phyloP scores from a whole-genome alignment of 108 stramenopile species.

The Pseudonitzschia pungens region DNA sequence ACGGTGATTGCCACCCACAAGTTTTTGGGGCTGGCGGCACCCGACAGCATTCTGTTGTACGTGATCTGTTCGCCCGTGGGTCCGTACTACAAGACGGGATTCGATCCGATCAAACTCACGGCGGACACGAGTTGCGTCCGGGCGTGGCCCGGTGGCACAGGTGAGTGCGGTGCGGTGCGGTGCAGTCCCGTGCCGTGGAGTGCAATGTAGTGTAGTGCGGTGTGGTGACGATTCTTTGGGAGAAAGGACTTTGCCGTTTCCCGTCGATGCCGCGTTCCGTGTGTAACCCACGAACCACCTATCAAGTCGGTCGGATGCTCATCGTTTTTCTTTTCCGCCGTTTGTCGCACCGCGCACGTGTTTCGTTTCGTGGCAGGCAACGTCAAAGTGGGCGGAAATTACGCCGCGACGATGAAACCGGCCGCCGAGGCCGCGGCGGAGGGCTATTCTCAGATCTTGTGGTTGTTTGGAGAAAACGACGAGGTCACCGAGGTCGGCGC shows the following conservation, averaged over 20 bases:
- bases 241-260: too few species aligned
- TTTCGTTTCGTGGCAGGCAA: slow-evolving; percentile 38
- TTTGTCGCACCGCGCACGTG: too few species aligned
- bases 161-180: neutral
- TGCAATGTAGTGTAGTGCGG: too few species aligned
- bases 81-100: slow-evolving; percentile 92
- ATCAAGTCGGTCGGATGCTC: too few species aligned
- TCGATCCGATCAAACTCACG: slow-evolving; percentile 86
- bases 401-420: slow-evolving; percentile 92
- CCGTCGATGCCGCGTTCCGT: too few species aligned
- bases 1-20: slow-evolving; percentile 91
- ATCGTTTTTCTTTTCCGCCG: too few species aligned
- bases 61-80: slow-evolving; percentile 90
- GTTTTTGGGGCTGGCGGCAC: slow-evolving; percentile 76
- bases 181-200: too few species aligned
- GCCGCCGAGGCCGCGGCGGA: slow-evolving; percentile 65
- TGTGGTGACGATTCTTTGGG: too few species aligned
- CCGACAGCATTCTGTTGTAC: slow-evolving; percentile 68
- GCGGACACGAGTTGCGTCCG: slow-evolving; percentile 86
- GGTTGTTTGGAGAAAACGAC: slow-evolving; percentile 90
- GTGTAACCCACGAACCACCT: too few species aligned
- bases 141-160: slow-evolving; percentile 95
- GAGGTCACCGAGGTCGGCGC: slow-evolving; percentile 95
- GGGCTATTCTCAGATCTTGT: slow-evolving; percentile 91
- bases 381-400: slow-evolving; percentile 94